These are phyloP conservation scores for Aspergillus fischeri DNA, from an alignment of 2,329 filamentous ascomycete species.

Conservation along the genomic window DNA sequence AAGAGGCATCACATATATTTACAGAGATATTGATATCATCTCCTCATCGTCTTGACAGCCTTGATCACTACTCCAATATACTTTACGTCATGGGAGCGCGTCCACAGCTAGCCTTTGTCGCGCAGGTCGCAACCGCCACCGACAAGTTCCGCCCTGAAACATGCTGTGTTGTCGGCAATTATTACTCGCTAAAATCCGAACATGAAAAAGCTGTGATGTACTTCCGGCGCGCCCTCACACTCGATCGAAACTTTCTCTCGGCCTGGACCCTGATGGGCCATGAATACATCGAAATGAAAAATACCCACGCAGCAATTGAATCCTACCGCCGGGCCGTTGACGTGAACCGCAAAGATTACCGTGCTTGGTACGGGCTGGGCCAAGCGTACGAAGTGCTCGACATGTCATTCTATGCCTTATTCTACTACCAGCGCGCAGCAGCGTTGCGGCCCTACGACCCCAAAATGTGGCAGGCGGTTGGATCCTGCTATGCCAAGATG, in stretches of 20 bases:
- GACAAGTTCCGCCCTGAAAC: conserved; percentile 97
- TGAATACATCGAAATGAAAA: conserved; percentile 97
- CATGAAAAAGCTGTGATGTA: conserved; percentile 99
- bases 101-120: conserved; percentile 86
- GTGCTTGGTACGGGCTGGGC: conserved; percentile 95
- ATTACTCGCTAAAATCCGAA: conserved; percentile 88
- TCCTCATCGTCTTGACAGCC: conserved; percentile 72
- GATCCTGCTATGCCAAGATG: conserved; percentile 86
- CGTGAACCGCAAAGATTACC: conserved; percentile 91
- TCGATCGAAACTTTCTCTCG: conserved; percentile 85
- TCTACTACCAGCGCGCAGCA: conserved; percentile 96
- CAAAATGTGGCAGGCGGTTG: conserved; percentile 98
- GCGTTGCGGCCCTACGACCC: conserved; percentile 92
- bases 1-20: conserved; percentile 60
- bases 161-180: conserved; percentile 94
- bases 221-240: conserved; percentile 84
- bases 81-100: conserved; percentile 86
- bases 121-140: conserved; percentile 82
- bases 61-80: conserved; percentile 97
- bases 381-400: conserved; percentile 97
- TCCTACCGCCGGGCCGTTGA: conserved; percentile 94
- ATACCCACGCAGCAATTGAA: conserved; percentile 96
- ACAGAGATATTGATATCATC: conserved; percentile 64
- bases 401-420: conserved; percentile 95
- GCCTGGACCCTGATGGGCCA: conserved; percentile 99